phyloP scores from a whole-genome alignment of 2,329 filamentous ascomycete species.

The Colletotrichum sp. region DNA sequence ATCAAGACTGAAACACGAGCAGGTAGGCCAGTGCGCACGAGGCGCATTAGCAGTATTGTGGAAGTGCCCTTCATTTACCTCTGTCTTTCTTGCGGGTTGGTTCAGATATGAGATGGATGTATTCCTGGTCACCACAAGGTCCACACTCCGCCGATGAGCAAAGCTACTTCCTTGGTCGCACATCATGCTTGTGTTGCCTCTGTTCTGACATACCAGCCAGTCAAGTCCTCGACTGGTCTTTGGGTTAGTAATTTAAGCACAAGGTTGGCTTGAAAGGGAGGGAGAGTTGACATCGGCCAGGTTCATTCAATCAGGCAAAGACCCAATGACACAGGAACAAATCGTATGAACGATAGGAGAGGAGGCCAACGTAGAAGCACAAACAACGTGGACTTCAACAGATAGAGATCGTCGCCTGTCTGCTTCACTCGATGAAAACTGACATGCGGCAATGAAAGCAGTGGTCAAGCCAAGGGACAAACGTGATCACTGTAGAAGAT shows the following conservation, averaged over 20 bases:
- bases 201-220: not conserved
- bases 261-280: not conserved
- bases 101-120: not conserved
- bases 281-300: not conserved
- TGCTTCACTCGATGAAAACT: not conserved
- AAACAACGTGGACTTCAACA: not conserved
- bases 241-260: not conserved
- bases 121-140: not conserved
- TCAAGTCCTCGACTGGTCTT: not conserved
- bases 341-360: not conserved
- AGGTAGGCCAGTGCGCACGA: not conserved
- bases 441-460: not conserved
- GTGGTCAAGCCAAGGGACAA: not conserved
- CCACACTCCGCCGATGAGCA: not conserved
- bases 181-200: not conserved
- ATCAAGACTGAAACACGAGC: not conserved
- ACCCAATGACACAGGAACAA: not conserved
- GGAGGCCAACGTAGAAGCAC: not conserved
- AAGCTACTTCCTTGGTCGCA: not conserved
- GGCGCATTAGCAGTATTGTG: not conserved
- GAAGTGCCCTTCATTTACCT: not conserved
- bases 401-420: not conserved
- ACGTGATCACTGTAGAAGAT: not conserved
- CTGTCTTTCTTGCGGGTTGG: not conserved
- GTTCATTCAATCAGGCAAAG: not conserved